Base-by-base conservation (phyloP, 768 basidiomycete genomes). In the Psilocybe azurescens region DNA sequence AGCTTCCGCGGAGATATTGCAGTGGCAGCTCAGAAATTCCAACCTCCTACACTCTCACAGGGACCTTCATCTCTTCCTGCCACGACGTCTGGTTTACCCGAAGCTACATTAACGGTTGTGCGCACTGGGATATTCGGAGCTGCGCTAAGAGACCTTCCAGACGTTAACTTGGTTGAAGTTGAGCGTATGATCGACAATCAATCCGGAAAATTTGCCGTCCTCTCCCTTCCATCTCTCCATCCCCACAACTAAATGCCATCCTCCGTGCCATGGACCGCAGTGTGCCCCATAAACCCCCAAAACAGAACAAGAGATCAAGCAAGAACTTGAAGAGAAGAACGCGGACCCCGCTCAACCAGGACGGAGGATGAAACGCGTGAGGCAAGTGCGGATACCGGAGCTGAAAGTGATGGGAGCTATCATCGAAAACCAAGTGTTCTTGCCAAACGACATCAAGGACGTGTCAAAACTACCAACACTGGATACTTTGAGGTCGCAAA, bases 41-140 rank as follows among this genome's bases (percentile, higher is more conserved):
- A 77, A 20, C 78, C 83, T 0, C 76, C 81, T 47, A 74, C 77
- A 28, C 67, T 74, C 5, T 74, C 75, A 4, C 75, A 72, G 1
- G 59, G 68, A 68, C 54, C 75, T 68, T 59, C 70, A 67, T 58
- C 76, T 69, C 59, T 67, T 14, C 61, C 76, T 38, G n/a, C 50
- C 24, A 69, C 65, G 20, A 69, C 69, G 20, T 70, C 57, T 58
- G 48, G 52, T 36, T 30, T 72, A 46, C 69, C 69, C 33, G 73
- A 72, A 20, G 88, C 89, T 8, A 80, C 80, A 39, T 81, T 95
- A 69, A 88, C 87, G 52, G 75, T 92, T 69, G 84, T 94, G 59
- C 86, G 89, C 49, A 90, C 93, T 9, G 86, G 89, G 65, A 84
- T 95, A 54, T 89, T 95, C 67, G 90, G 92, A 38, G 91, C 90